Evolutionary conservation across 139 green algal genomes (phyloP), one percentile per base, ranked within the genome.

Genomic region (Chlorella ohadii): DNA sequence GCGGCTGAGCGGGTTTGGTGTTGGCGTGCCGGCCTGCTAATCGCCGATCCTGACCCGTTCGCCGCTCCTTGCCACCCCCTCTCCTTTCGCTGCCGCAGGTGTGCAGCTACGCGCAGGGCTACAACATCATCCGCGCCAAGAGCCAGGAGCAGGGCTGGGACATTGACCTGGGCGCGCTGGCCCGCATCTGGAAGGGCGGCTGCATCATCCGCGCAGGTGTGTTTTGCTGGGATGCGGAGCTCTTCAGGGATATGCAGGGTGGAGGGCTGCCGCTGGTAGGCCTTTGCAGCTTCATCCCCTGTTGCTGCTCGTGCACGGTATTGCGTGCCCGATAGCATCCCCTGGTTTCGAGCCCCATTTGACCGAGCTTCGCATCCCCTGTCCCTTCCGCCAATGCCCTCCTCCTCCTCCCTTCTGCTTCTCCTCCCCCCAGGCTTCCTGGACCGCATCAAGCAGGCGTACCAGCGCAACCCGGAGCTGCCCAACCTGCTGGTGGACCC

Each of bases 71-170:
- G 19, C 9, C 67, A 6, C 38, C 6, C 68, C 17, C 38, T 41
- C 2, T 22, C 15, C 1, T 59, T 3, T 22, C 12, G 1, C 28
- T 59, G 12, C 41, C 3, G 72, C 72, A 79, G 72, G 63, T 99
- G 86, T 98, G 93, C 93, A 94, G 83, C 55, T 99, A 99, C 86
- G 95, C 97, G 7, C 95, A 99, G 92, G 97, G 97, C 84, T 97
- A 99, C 93, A 99, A 99, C 91, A 96, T 99, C 88, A 99, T 99
- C 89, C 88, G 94, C 47, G 94, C 96, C 65, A 99, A 99, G 94
- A 96, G 90, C 79, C 80, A 91, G 13, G 96, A 97, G 85, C 92
- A 96, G 90, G 90, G 75, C n/a, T 99, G 97, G 97, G 79, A 89
- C 83, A 85, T 99, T 36, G 90, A 99, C 89, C 90, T 99, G 75